A percentile compares a stretch with the other conserved stretches of the same genome.
Evolutionary conservation across 2,329 filamentous ascomycete species (phyloP).

Genomic region (Tolypocladium album): DNA sequence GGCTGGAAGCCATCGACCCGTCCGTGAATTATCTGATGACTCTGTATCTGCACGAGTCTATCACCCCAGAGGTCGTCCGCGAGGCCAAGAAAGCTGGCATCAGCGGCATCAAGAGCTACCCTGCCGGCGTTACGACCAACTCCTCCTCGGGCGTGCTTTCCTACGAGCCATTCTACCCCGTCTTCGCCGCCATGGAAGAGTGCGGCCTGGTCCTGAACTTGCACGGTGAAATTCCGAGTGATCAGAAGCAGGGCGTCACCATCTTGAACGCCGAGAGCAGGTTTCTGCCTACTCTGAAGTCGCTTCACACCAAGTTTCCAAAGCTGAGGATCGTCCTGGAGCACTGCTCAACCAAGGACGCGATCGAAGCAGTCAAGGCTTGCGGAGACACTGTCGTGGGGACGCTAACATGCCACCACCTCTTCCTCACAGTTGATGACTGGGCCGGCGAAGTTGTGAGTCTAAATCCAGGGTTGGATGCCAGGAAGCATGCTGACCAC

Average conservation of each 20-base stretch:
- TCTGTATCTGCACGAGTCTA: slow-evolving; percentile 40
- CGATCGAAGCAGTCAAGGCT: slow-evolving; percentile 63
- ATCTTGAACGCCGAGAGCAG: slow-evolving; percentile 30
- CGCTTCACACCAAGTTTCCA: slow-evolving; percentile 67
- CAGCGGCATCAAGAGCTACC: slow-evolving; percentile 61
- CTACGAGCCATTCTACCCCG: slow-evolving; percentile 61
- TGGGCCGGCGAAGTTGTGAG: slow-evolving; percentile 1
- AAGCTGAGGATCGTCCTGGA: slow-evolving; percentile 58
- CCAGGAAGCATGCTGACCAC: slow-evolving; percentile 39
- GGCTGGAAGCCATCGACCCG: slow-evolving; percentile 48
- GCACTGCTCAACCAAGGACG: slow-evolving; percentile 80
- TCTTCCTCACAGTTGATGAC: slow-evolving; percentile 52
- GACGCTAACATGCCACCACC: slow-evolving; percentile 81
- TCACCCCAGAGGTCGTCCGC: slow-evolving; percentile 59
- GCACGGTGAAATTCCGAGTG: slow-evolving; percentile 69
- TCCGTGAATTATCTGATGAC: slow-evolving; percentile 65
- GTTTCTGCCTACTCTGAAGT: slow-evolving; percentile 71
- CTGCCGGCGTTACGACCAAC: slow-evolving; percentile 54
- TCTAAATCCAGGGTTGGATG: not conserved
- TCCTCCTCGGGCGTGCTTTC: slow-evolving; percentile 59
- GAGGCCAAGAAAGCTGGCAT: slow-evolving; percentile 66
- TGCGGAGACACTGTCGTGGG: slow-evolving; percentile 68
- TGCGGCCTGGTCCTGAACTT: slow-evolving; percentile 79
- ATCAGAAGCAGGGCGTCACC: slow-evolving; percentile 33
- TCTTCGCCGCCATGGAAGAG: slow-evolving; percentile 83